phyloP scores from a whole-genome alignment of 2,329 filamentous ascomycete genomes.

The Aspergillus proliferans region DNA sequence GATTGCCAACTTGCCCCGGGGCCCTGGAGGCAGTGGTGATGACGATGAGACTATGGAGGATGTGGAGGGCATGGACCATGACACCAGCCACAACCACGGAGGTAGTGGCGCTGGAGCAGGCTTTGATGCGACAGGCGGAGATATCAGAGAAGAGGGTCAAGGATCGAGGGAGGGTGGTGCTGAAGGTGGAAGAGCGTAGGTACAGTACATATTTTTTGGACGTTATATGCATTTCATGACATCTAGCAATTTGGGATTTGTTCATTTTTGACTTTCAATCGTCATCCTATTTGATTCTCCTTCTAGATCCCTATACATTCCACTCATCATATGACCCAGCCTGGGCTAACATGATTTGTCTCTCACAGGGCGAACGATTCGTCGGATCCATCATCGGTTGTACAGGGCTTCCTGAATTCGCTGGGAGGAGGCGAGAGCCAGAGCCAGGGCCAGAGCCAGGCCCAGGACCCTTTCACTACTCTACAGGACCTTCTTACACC shows the following conservation, averaged over 20 bases:
- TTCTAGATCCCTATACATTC: not conserved
- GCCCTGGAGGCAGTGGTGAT: slow-evolving; percentile 46
- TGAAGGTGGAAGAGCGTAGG: slow-evolving; percentile 99
- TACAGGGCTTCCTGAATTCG: slow-evolving; percentile 84
- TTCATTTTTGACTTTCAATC: not conserved
- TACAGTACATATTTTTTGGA: slow-evolving; percentile 57
- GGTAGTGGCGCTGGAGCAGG: slow-evolving; percentile 74
- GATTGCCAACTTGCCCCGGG: slow-evolving; percentile 57
- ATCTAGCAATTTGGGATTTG: slow-evolving; percentile 1
- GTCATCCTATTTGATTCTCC: not conserved
- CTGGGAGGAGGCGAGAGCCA: slow-evolving; percentile 55
- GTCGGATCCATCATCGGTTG: slow-evolving; percentile 67
- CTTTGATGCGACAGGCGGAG: slow-evolving; percentile 79
- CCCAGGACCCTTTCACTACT: slow-evolving; percentile 68
- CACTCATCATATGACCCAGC: slow-evolving; percentile 2
- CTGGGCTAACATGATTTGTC: slow-evolving; percentile 36
- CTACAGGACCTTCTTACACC: slow-evolving; percentile 79
- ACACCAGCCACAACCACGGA: slow-evolving; percentile 51
- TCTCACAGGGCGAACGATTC: slow-evolving; percentile 53
- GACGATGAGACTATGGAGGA: slow-evolving; percentile 76
- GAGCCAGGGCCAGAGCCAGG: slow-evolving; percentile 31
- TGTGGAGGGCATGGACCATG: slow-evolving; percentile 57
- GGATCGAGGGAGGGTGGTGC: slow-evolving; percentile 85
- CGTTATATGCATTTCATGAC: not conserved
- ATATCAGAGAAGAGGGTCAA: slow-evolving; percentile 84